These are phyloP conservation scores for Podaxis sp. DNA, from an alignment of 768 basidiomycete genomes.

Conservation along the genomic window DNA sequence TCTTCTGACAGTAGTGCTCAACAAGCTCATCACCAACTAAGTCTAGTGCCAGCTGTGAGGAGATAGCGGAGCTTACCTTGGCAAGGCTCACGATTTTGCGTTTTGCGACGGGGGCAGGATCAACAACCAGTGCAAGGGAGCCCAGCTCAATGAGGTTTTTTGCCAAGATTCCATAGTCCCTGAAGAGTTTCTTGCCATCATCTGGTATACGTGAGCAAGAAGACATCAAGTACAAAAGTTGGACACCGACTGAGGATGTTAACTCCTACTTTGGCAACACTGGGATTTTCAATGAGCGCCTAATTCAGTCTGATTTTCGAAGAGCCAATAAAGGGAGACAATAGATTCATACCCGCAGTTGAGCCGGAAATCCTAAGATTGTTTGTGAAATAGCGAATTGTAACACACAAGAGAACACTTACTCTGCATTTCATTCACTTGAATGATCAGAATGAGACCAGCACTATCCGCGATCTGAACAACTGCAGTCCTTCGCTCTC, in stretches of 20 bases:
- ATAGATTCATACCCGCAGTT: slow-evolving; percentile 22
- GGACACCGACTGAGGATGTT: slow-evolving; percentile 31
- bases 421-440: slow-evolving; percentile 31
- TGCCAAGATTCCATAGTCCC: slow-evolving; percentile 37
- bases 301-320: slow-evolving; percentile 7
- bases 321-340: not conserved
- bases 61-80: slow-evolving; percentile 23
- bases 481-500: slow-evolving; percentile 28
- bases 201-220: slow-evolving; percentile 20
- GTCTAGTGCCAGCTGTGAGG: not conserved
- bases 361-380: slow-evolving; percentile 29
- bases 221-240: not conserved
- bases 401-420: slow-evolving; percentile 12
- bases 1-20: slow-evolving; percentile 30
- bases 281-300: slow-evolving; percentile 31
- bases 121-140: slow-evolving; percentile 29
- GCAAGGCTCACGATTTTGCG: slow-evolving; percentile 32
- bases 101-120: slow-evolving; percentile 22
- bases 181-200: slow-evolving; percentile 38
- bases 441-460: slow-evolving; percentile 33
- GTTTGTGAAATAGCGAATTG: not conserved
- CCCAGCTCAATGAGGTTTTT: slow-evolving; percentile 37
- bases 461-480: slow-evolving; percentile 31
- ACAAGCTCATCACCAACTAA: slow-evolving; percentile 26
- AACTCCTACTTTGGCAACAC: slow-evolving; percentile 31